Base-by-base conservation (phyloP, 495 filamentous ascomycete genomes). In the Xylaria sp. region DNA sequence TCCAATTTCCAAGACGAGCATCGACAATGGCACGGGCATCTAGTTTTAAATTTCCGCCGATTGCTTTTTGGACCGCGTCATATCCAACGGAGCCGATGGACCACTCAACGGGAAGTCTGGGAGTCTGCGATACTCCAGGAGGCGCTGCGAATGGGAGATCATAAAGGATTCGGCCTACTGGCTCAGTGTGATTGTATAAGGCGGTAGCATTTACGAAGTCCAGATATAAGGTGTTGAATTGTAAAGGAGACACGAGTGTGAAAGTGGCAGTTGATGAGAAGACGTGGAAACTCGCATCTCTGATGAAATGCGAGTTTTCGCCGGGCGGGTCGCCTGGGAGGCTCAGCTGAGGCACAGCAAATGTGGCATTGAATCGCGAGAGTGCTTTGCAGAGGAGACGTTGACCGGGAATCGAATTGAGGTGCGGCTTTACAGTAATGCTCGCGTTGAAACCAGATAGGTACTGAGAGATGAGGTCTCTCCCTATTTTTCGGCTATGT, bases 231-330 rank as follows among this genome's bases (percentile, higher is more conserved):
- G 87, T 92, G 24, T 90, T 91, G 67, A 89, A 81, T 52, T 82
- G 80, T 4, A 97, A 83, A 0, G 96, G 96, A 2, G 95, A 97
- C 53, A 88, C 84, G 44, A 99, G 85, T 0, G 88, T 90, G 83
- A 99, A 97, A 5, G 91, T 88, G 33, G 94, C 95, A 0, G 93
- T 95, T 14, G 93, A 96, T 35, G 93, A 93, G 72, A 93, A 87
- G 72, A 99, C 75, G 81, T 97, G 93, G 76, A 95, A 93, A 71
- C 90, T 95, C 41, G 94, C 92, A 73, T 92, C 92, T 79, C 91
- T 87, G 63, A 98, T 94, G 76, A 97, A 97, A 70, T 87, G 88
- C 64, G 82, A 78, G 19, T 80, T 76, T 44, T 85, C 82, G 33
- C 82, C 79, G 55, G 74, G 72, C 19, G 86, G 82, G 33, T 85